Evolutionary conservation across 164 flowering plant species (phyloP).

Genomic region (Akebia trifoliata): DNA sequence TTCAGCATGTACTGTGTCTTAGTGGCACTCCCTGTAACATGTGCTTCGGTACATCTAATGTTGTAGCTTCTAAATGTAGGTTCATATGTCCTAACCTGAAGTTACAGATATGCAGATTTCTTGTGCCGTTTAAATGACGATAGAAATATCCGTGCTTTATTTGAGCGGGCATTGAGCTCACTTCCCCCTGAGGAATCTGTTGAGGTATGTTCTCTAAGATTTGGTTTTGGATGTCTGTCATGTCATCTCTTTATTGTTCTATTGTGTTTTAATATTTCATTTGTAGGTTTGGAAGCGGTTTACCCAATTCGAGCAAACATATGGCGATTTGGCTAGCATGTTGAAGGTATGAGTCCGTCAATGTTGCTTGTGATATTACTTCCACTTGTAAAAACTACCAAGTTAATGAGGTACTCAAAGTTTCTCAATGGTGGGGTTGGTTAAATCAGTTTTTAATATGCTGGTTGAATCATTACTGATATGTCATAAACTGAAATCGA

Average conservation of each 20-base stretch:
- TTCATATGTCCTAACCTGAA: constrained; percentile 5
- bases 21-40: constrained; percentile 3
- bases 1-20: not conserved
- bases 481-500: too few species aligned
- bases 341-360: constrained; percentile 50
- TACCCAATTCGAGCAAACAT: constrained; percentile 74
- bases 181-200: constrained; percentile 80
- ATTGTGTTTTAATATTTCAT: too few species aligned
- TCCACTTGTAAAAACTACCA: not conserved
- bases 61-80: not conserved
- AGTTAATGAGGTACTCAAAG: not conserved
- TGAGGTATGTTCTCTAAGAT: constrained; percentile 44
- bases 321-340: constrained; percentile 92
- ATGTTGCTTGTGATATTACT: not conserved
- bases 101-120: constrained; percentile 86
- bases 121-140: constrained; percentile 92
- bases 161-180: constrained; percentile 88
- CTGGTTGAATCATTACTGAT: too few species aligned
- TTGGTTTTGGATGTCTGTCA: not conserved
- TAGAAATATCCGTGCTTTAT: constrained; percentile 83
- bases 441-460: too few species aligned
- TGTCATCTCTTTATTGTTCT: too few species aligned
- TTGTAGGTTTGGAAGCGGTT: constrained; percentile 89
- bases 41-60: not conserved
- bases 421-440: not conserved